phyloP scores from a whole-genome alignment of 192 early-diverging fungal genomes.

The Geranomyces variabilis region DNA sequence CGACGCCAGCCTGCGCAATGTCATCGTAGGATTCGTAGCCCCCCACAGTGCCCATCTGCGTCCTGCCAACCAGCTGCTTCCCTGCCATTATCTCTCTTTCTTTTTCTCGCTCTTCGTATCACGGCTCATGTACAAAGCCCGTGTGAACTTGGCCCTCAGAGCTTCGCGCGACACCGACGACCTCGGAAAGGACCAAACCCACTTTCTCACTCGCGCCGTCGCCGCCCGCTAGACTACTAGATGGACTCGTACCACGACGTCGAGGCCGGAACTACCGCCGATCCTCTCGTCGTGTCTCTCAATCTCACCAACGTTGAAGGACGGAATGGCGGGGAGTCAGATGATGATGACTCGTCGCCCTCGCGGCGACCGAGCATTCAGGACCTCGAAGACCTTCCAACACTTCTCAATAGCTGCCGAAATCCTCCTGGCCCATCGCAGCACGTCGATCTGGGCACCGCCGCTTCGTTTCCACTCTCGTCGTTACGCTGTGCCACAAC shows the following conservation, averaged over 20 bases:
- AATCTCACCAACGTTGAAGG: background rate
- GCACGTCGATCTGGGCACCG: background rate
- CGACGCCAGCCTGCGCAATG: no score
- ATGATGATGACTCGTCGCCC: no score
- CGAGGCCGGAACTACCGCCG: background rate
- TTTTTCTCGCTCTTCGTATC: background rate
- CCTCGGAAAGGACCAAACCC: slow-evolving; percentile 9
- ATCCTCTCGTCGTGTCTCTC: background rate
- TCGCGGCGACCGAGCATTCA: background rate
- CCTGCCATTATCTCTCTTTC: no score
- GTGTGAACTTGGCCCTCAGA: slow-evolving; percentile 4
- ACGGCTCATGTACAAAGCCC: background rate
- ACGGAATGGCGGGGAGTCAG: background rate
- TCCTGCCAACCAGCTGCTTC: no score
- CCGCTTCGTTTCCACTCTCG: background rate
- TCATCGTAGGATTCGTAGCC: no score
- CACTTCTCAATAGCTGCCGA: background rate
- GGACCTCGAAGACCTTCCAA: background rate
- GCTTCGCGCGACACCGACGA: slow-evolving; percentile 24
- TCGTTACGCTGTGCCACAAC: slow-evolving; percentile 1
- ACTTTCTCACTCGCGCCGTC: background rate
- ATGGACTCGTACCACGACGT: background rate
- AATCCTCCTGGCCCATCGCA: background rate
- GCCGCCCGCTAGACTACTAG: background rate
- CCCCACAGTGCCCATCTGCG: no score